Evolutionary conservation across 768 basidiomycete genomes (phyloP), one percentile per base, ranked within the genome.

Genomic region (Daedalea quercina): DNA sequence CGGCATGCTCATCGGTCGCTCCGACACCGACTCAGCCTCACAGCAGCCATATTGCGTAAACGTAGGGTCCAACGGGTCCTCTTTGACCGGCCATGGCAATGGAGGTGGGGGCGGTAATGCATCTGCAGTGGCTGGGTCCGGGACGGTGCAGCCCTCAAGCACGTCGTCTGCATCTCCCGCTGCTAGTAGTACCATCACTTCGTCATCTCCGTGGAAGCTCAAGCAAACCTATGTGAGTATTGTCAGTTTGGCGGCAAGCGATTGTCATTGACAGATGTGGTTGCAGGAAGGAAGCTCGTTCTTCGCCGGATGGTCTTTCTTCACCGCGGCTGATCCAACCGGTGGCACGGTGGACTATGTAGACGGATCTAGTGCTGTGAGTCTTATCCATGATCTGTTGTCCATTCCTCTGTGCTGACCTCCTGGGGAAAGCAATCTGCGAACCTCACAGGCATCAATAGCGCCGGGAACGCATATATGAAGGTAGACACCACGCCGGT

Each of bases 241-340:
- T 25, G 31, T 45, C 25, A 44, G 11, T 31, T 31, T 6, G 4
- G 28, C 28, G 28, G 28, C 28, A 6, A 6, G 28, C 11, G 28
- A 25, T 13, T 24, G 34, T 44, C 50, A 43, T 47, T 58, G 62
- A 50, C 53, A 37, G 24, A 37, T n/a, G 51, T 35, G 52, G 22
- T 19, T 52, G 43, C 63, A 84, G 82, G 67, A 75, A 46, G 92
- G 90, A 19, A 72, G 69, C 45, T 75, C 73, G 40, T 96, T 96
- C 73, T 95, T 94, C 56, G 72, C 87, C 62, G 85, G 83, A 44
- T 94, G 87, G 86, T 64, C 78, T 60, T 95, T 94, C 70, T 84
- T 73, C 63, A 79, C 75, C 9, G 67, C 58, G 26, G 59, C 71
- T 9, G 93, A 95, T 72, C 91, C 93, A 3, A 96, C 93, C 0